Conservation (phyloP, 106 monocot genomes). For the Gastrodia elata region DNA sequence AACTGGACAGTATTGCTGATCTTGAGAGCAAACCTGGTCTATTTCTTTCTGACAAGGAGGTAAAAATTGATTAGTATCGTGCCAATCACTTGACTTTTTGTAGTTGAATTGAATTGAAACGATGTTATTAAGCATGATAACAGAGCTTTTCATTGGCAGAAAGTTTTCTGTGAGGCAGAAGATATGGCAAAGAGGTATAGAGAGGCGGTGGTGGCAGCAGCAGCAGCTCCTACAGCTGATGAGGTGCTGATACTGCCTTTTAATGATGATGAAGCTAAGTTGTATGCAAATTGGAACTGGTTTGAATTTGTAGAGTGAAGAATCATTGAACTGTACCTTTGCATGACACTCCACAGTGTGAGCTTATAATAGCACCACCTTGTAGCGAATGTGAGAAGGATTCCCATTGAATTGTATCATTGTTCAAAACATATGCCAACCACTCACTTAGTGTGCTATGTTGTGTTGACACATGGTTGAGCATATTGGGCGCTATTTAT, state of each 20-base stretch:
- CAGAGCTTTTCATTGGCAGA: slow-evolving; percentile 29
- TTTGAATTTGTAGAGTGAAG: slow-evolving; percentile 49
- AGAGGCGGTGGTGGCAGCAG: slow-evolving; percentile 22
- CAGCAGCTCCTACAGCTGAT: slow-evolving; percentile 14
- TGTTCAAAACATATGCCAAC: no score
- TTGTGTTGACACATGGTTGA: no score
- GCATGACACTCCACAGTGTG: no score
- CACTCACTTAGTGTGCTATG: no score
- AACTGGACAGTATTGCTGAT: slow-evolving; percentile 63
- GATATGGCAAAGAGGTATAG: slow-evolving; percentile 70
- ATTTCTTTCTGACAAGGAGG: slow-evolving; percentile 78
- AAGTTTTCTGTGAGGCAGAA: slow-evolving; percentile 81
- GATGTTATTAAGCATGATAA: neutral
- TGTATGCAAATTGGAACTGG: slow-evolving; percentile 88
- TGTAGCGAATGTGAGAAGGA: no score
- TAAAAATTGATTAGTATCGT: slow-evolving; percentile 13
- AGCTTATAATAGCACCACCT: no score
- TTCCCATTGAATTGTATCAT: no score
- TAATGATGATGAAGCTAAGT: slow-evolving; percentile 49
- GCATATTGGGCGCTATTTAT: no score
- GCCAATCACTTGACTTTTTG: neutral
- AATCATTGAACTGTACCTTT: slow-evolving; percentile 1
- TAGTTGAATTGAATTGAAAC: neutral
- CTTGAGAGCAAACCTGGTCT: slow-evolving; percentile 81
- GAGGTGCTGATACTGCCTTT: slow-evolving; percentile 41